phyloP scores from a whole-genome alignment of 1,284 basidiomycete genomes.

The Athelia sp. region DNA sequence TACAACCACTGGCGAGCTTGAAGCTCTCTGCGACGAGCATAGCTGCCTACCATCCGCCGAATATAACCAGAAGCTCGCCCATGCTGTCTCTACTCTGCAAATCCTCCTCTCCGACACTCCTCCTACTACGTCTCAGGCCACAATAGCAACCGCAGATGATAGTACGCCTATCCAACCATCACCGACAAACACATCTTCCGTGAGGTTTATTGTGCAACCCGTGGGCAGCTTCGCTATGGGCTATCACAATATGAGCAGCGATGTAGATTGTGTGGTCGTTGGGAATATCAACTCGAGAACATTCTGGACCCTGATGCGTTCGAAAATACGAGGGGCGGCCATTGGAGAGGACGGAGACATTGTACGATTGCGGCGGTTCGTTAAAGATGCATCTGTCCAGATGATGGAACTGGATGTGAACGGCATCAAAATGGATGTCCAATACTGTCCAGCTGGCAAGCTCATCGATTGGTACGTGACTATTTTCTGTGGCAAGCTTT shows the following conservation, averaged over 20 bases:
- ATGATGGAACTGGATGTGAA: slow-evolving; percentile 16
- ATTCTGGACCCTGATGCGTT: slow-evolving; percentile 14
- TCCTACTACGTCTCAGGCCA: too few species aligned
- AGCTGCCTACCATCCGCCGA: slow-evolving; percentile 4
- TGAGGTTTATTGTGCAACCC: slow-evolving; percentile 11
- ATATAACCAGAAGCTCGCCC: slow-evolving; percentile 2
- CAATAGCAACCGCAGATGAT: not conserved
- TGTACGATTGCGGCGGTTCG: slow-evolving; percentile 11
- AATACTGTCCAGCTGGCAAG: slow-evolving; percentile 15
- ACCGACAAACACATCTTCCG: slow-evolving; percentile 4
- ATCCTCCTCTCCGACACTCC: not conserved
- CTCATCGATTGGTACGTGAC: slow-evolving; percentile 9
- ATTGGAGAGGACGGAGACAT: too few species aligned
- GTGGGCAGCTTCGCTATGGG: slow-evolving; percentile 17
- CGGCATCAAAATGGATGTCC: slow-evolving; percentile 15
- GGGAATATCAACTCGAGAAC: slow-evolving; percentile 14
- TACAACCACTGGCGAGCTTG: not conserved
- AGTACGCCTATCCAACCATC: not conserved
- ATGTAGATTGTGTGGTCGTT: slow-evolving; percentile 17
- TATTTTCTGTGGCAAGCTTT: too few species aligned
- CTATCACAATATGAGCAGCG: slow-evolving; percentile 12
- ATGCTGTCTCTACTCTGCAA: slow-evolving; percentile 3
- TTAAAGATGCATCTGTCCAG: slow-evolving; percentile 16
- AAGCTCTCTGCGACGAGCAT: not conserved
- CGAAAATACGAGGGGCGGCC: slow-evolving; percentile 3